A percentile compares a stretch with the other conserved stretches of the same genome.
Evolutionary conservation across 2,329 filamentous ascomycete genomes (phyloP).

Genomic region (Cladosporium sp.): DNA sequence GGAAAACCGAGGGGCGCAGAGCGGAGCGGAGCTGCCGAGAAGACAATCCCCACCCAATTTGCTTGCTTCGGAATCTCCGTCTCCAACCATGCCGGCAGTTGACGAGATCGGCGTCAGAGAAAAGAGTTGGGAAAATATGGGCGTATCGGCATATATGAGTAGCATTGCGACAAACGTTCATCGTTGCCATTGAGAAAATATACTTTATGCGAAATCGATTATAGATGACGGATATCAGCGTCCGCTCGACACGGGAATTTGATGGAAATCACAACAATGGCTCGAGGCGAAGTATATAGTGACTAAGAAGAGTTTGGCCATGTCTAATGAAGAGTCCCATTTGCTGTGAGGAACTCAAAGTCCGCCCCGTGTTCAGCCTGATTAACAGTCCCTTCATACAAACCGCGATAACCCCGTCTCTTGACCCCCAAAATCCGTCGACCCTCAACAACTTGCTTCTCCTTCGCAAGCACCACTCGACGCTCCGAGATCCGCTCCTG

Average conservation of each 20-base stretch:
- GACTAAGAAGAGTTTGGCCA: not conserved
- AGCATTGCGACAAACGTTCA: too few relatives aligned
- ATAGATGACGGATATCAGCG: not conserved
- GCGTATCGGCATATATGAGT: not conserved
- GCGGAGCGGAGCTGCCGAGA: not conserved
- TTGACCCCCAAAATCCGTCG: conserved; percentile 29
- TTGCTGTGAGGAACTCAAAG: conserved; percentile 59
- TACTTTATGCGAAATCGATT: not conserved
- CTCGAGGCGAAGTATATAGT: not conserved
- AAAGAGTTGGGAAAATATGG: not conserved
- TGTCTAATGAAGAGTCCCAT: not conserved
- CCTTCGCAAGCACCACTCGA: conserved; percentile 20
- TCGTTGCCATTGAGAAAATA: not conserved
- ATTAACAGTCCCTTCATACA: conserved; percentile 62
- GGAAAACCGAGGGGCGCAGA: not conserved
- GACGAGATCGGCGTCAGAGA: not conserved
- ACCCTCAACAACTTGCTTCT: conserved; percentile 30
- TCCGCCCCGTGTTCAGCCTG: conserved; percentile 61
- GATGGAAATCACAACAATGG: not conserved
- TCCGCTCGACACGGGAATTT: too few relatives aligned
- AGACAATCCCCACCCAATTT: not conserved
- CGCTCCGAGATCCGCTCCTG: conserved; percentile 39
- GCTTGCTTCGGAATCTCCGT: not conserved
- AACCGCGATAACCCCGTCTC: conserved; percentile 57
- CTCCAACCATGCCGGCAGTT: not conserved